Conservation (phyloP, 148 eudicot genomes). For the Rheum nobile region DNA sequence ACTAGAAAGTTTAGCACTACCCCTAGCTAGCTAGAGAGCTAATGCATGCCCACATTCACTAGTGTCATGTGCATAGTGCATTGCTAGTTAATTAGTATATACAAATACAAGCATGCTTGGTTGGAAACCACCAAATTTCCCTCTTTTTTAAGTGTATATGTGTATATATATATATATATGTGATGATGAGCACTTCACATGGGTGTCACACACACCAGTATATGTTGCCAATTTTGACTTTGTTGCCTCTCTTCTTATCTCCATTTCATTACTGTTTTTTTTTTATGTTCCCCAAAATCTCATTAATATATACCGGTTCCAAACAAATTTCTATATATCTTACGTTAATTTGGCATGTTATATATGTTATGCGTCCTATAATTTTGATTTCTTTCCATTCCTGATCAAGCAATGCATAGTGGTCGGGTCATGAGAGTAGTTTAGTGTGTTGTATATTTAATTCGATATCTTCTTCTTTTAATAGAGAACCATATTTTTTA, state of each 20-base stretch:
- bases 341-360: not conserved
- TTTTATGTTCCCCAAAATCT: not conserved
- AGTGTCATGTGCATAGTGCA: not conserved
- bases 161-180: not conserved
- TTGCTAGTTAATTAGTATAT: too few relatives aligned
- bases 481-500: not conserved
- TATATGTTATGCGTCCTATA: not conserved
- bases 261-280: not conserved
- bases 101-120: slow-evolving; percentile 1
- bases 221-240: slow-evolving; percentile 3
- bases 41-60: not conserved
- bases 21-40: not conserved
- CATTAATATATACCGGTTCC: not conserved
- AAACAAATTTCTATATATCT: not conserved
- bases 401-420: not conserved
- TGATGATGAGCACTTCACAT: not conserved
- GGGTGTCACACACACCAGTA: not conserved
- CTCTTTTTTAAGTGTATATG: not conserved
- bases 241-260: not conserved
- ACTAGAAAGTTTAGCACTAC: not conserved
- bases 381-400: not conserved
- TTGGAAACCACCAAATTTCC: not conserved
- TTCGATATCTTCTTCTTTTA: not conserved
- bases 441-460: not conserved
- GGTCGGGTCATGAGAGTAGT: not conserved